Conservation (phyloP, 352 stramenopile genomes). For the Phytophthora europaea region DNA sequence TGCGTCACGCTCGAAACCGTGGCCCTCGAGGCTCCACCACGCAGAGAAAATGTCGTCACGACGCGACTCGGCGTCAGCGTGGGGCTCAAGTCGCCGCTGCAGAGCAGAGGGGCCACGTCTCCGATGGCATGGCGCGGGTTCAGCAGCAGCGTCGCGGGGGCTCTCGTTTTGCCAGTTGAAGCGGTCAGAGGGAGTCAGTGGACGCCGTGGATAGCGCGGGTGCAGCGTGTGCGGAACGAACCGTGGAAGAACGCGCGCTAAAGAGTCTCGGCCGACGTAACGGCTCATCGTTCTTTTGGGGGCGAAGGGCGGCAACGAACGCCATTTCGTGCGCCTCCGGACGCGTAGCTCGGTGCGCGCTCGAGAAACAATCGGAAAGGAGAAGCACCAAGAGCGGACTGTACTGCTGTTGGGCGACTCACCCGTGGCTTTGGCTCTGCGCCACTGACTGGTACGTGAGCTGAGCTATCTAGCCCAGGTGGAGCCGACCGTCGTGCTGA, state of each 20-base stretch:
- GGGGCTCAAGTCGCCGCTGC: conserved; percentile 1
- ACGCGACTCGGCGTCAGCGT: not conserved
- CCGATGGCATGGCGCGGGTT: not conserved
- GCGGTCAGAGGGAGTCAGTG: conserved; percentile 37
- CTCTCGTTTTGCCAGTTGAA: conserved; percentile 36
- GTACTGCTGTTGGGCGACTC: not conserved
- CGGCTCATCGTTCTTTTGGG: conserved; percentile 35
- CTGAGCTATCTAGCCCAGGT: not conserved
- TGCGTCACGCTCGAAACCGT: conserved; percentile 18
- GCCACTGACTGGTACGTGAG: conserved; percentile 40
- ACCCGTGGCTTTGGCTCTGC: conserved; percentile 36
- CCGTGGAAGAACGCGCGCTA: conserved; percentile 39
- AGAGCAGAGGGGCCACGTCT: not conserved
- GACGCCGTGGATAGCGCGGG: not conserved
- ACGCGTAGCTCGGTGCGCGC: not conserved
- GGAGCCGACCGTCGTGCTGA: not conserved
- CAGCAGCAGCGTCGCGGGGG: not conserved
- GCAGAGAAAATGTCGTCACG: conserved; percentile 18
- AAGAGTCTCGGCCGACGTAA: conserved; percentile 39
- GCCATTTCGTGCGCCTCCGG: conserved; percentile 25
- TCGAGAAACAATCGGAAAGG: conserved; percentile 34
- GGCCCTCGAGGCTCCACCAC: not conserved
- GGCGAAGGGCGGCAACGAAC: conserved; percentile 20
- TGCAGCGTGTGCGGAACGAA: conserved; percentile 25
- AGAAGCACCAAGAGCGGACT: conserved; percentile 25